These are phyloP conservation scores for Didymella pinodella DNA, from an alignment of 2,329 filamentous ascomycete genomes.

Conservation along the genomic window DNA sequence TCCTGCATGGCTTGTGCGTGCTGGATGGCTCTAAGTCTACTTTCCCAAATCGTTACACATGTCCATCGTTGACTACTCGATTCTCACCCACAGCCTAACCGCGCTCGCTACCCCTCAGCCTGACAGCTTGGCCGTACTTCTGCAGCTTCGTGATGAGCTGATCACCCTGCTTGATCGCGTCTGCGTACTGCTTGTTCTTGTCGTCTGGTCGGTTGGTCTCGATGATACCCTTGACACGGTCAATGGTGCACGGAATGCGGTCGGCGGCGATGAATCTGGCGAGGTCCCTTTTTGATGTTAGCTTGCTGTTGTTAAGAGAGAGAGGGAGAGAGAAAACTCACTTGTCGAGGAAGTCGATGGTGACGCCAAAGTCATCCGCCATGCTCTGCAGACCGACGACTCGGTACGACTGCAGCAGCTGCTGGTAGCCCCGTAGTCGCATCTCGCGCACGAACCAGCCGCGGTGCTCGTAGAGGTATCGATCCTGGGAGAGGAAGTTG, in stretches of 20 bases:
- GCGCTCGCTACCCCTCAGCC: conserved; percentile 91
- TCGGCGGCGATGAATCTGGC: conserved; percentile 96
- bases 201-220: conserved; percentile 98
- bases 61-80: not conserved
- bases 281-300: conserved; percentile 71
- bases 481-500: conserved; percentile 90
- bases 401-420: conserved; percentile 95
- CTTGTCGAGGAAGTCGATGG: conserved; percentile 94
- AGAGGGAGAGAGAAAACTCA: conserved; percentile 56
- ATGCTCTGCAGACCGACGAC: conserved; percentile 97
- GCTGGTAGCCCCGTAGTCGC: conserved; percentile 94
- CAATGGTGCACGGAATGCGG: conserved; percentile 95
- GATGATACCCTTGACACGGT: conserved; percentile 95
- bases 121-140: conserved; percentile 97
- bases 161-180: conserved; percentile 96
- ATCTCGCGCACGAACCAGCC: conserved; percentile 99
- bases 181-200: conserved; percentile 99
- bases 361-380: conserved; percentile 96
- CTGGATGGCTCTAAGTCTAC: conserved; percentile 37
- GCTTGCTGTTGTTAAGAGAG: not conserved
- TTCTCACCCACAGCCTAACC: conserved; percentile 59
- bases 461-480: conserved; percentile 94
- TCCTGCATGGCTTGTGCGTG: conserved; percentile 11
- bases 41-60: conserved; percentile 32
- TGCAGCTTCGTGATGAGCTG: conserved; percentile 98